Conservation (phyloP, 192 early-diverging fungal species). For the Podila epigama region DNA sequence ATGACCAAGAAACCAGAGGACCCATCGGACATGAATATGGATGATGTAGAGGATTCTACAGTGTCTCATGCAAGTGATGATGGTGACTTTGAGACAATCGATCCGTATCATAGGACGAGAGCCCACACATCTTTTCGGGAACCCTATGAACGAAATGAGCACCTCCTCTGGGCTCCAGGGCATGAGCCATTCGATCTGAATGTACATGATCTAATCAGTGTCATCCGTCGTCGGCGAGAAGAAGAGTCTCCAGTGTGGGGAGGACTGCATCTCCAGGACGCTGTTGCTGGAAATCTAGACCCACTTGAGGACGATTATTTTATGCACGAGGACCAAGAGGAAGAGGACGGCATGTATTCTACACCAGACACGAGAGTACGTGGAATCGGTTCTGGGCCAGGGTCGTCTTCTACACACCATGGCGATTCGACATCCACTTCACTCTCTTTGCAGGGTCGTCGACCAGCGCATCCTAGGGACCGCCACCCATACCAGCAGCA, state of each 20-base stretch:
- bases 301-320: conserved; percentile 23
- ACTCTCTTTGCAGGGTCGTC: neutral
- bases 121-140: neutral
- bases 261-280: conserved; percentile 33
- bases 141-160: neutral
- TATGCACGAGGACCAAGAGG: conserved; percentile 41
- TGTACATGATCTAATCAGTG: conserved; percentile 13
- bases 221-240: conserved; percentile 33
- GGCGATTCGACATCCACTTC: neutral
- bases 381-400: neutral
- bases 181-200: conserved; percentile 42
- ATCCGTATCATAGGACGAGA: neutral
- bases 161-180: conserved; percentile 29
- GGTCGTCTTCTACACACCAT: neutral
- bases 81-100: conserved; percentile 24
- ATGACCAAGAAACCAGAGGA: conserved; percentile 6
- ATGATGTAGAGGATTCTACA: neutral
- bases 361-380: neutral
- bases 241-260: conserved; percentile 42
- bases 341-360: conserved; percentile 42
- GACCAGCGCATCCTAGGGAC: neutral
- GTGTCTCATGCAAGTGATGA: conserved; percentile 24
- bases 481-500: neutral
- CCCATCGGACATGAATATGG: neutral
- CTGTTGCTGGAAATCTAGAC: conserved; percentile 24